phyloP scores from a whole-genome alignment of 1,139 yeast species.

The Groenewaldozyma sp. region DNA sequence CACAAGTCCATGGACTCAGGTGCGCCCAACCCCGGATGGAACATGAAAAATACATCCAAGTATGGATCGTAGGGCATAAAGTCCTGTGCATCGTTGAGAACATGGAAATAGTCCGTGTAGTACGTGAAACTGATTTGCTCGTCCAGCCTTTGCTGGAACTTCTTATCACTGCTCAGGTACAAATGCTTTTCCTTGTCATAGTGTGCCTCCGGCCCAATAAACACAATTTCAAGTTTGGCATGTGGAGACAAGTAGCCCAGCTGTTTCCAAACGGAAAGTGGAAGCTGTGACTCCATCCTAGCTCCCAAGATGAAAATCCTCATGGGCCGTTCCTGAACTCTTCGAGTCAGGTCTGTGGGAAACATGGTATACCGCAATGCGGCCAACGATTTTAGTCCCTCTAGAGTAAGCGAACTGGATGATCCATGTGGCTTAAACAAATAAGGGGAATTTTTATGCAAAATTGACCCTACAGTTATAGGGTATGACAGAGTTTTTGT shows the following conservation, averaged over 20 bases:
- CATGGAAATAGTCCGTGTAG: constrained; percentile 88
- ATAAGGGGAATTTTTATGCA: constrained; percentile 84
- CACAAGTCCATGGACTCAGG: constrained; percentile 73
- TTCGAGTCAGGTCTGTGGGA: constrained; percentile 49
- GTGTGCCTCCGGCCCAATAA: constrained; percentile 87
- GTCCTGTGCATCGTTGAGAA: constrained; percentile 81
- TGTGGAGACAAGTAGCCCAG: constrained; percentile 79
- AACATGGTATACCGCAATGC: constrained; percentile 85
- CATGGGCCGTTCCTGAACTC: constrained; percentile 76
- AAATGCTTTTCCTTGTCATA: constrained; percentile 56
- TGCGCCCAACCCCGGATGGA: constrained; percentile 92
- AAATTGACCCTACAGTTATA: constrained; percentile 70
- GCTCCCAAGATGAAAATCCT: constrained; percentile 87
- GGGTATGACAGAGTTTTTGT: constrained; percentile 94
- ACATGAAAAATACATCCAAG: constrained; percentile 79
- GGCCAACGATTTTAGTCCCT: constrained; percentile 86
- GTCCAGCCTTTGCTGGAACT: constrained; percentile 66
- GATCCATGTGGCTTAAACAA: constrained; percentile 69
- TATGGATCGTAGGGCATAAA: constrained; percentile 98
- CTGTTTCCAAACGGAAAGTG: constrained; percentile 95
- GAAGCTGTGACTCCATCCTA: constrained; percentile 86
- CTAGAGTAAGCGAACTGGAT: constrained; percentile 60
- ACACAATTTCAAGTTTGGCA: constrained; percentile 73
- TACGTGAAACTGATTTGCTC: constrained; percentile 65
- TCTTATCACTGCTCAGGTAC: constrained; percentile 45